phyloP scores from a whole-genome alignment of 192 early-diverging fungal species.

The Martensiomyces pterosporus region DNA sequence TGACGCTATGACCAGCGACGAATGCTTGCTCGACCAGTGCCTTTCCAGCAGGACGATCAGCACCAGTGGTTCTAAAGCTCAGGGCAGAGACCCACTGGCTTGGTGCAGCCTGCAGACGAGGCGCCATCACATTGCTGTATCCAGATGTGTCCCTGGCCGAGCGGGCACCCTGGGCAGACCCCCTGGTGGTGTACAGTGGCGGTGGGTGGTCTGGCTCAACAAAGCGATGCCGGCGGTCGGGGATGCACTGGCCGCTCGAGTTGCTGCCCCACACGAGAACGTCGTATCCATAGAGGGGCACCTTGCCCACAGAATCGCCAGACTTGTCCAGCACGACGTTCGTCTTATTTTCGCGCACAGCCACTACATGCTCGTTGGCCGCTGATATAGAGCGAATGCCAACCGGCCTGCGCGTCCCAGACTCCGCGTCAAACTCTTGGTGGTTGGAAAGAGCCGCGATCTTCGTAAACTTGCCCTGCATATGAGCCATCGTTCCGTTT shows the following conservation, averaged over 20 bases:
- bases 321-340: slow-evolving; percentile 33
- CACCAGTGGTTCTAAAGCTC: slow-evolving; percentile 2
- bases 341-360: slow-evolving; percentile 32
- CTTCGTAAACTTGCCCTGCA: slow-evolving; percentile 15
- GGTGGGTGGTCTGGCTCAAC: slow-evolving; percentile 20
- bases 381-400: slow-evolving; percentile 19
- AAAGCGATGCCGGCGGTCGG: slow-evolving; percentile 32
- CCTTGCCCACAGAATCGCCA: slow-evolving; percentile 5
- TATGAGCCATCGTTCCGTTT: slow-evolving; percentile 22
- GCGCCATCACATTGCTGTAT: not conserved
- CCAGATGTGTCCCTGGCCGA: not conserved
- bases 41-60: not conserved
- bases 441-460: slow-evolving; percentile 14
- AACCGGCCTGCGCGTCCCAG: slow-evolving; percentile 11
- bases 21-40: slow-evolving; percentile 35
- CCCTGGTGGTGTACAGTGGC: slow-evolving; percentile 8
- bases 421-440: slow-evolving; percentile 11
- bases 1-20: slow-evolving; percentile 25
- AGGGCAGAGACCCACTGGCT: slow-evolving; percentile 28
- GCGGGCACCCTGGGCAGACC: too few relatives aligned
- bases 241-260: slow-evolving; percentile 29
- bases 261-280: slow-evolving; percentile 44
- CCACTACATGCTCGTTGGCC: slow-evolving; percentile 21
- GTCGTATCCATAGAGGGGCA: slow-evolving; percentile 32
- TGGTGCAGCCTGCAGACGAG: slow-evolving; percentile 33